Conservation (phyloP, 371 early-diverging fungal genomes). For the Mucor mucedo region DNA sequence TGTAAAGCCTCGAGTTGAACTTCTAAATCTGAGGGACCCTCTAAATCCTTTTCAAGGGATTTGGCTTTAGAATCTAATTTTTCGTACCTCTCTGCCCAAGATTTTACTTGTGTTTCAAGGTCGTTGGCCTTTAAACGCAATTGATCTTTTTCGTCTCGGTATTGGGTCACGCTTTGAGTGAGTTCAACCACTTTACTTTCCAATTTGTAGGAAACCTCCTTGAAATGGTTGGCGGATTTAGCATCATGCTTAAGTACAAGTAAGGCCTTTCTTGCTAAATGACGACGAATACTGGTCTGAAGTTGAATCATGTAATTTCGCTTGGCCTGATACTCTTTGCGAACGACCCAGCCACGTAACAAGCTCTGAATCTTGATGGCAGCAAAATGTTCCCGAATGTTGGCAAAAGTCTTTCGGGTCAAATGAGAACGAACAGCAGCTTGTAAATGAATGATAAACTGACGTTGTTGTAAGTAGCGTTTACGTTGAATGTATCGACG, state of each 20-base stretch:
- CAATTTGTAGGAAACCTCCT: conserved; percentile 89
- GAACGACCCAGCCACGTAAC: conserved; percentile 67
- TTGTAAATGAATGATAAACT: conserved; percentile 48
- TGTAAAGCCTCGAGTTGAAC: conserved; percentile 63
- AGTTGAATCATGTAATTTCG: conserved; percentile 65
- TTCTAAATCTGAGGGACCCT: conserved; percentile 60
- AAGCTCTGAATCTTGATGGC: conserved; percentile 81
- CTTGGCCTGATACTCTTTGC: conserved; percentile 59
- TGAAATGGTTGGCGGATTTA: conserved; percentile 86
- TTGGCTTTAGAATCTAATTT: conserved; percentile 56
- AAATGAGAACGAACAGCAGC: conserved; percentile 58
- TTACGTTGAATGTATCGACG: conserved; percentile 74
- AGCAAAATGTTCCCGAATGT: conserved; percentile 65
- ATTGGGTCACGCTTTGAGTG: conserved; percentile 79
- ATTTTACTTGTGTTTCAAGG: conserved; percentile 68
- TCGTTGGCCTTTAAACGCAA: conserved; percentile 57
- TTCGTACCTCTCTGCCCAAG: conserved; percentile 77
- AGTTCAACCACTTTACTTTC: conserved; percentile 96
- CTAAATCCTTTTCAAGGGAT: conserved; percentile 51
- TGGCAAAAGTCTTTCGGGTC: conserved; percentile 58
- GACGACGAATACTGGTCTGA: conserved; percentile 84
- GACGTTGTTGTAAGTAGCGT: conserved; percentile 41
- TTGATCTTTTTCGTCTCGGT: conserved; percentile 73
- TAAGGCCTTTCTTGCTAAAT: conserved; percentile 68
- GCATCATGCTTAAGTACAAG: conserved; percentile 79